These are phyloP conservation scores for Trametes polyzona DNA, from an alignment of 1,284 basidiomycete genomes.

Conservation along the genomic window DNA sequence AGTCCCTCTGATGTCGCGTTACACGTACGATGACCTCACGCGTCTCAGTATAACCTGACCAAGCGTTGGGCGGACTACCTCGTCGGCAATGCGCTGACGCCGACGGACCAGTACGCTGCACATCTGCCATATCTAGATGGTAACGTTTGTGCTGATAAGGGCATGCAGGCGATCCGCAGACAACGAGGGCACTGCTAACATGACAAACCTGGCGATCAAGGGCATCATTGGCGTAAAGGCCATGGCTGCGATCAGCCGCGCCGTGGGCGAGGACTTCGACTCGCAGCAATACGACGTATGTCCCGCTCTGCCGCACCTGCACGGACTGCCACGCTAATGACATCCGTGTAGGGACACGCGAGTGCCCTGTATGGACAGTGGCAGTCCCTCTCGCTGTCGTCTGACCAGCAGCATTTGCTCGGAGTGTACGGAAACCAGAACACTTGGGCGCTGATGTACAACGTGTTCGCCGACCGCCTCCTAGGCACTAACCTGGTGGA, in stretches of 20 bases:
- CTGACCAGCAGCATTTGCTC: constrained; percentile 38
- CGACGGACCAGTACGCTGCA: constrained; percentile 53
- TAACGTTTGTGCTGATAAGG: background rate
- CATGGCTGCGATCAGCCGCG: constrained; percentile 57
- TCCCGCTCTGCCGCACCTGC: background rate
- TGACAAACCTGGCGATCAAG: constrained; percentile 77
- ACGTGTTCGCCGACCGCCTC: constrained; percentile 65
- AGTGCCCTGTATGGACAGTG: constrained; percentile 27
- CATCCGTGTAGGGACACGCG: constrained; percentile 11
- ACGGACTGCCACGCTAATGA: background rate
- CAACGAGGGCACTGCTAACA: constrained; percentile 52
- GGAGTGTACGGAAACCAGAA: constrained; percentile 46
- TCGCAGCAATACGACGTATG: constrained; percentile 53
- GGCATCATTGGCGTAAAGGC: constrained; percentile 68
- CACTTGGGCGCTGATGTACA: constrained; percentile 66
- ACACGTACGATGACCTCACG: background rate
- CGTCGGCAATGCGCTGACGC: constrained; percentile 60
- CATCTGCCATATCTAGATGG: no score
- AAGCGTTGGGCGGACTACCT: constrained; percentile 72
- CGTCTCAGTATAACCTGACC: constrained; percentile 50
- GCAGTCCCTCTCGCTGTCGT: constrained; percentile 40
- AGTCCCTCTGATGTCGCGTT: constrained; percentile 24
- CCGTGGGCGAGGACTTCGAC: constrained; percentile 49
- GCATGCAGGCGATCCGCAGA: constrained; percentile 56
- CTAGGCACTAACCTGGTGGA: constrained; percentile 35